Evolutionary conservation across 768 basidiomycete genomes (phyloP).

Genomic region (Pleurotus citrinopileatus): DNA sequence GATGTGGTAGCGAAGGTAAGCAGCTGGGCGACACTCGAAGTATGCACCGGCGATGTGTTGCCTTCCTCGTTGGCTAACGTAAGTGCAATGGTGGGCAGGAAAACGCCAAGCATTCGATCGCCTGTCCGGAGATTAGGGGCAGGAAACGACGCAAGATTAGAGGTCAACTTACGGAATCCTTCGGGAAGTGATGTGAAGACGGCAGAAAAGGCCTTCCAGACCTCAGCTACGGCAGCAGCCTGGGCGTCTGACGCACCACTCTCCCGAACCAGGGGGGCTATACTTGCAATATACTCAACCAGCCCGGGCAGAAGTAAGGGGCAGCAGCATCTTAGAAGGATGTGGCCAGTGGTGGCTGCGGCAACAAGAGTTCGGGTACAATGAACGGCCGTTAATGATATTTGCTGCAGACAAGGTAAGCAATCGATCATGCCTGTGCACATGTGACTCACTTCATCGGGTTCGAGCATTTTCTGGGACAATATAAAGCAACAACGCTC

Average conservation of each 20-base stretch:
- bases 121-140: constrained; percentile 37
- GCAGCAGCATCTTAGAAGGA: constrained; percentile 67
- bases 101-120: constrained; percentile 60
- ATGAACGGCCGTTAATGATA: constrained; percentile 82
- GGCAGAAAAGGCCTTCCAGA: constrained; percentile 75
- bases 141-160: not conserved
- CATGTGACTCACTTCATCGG: constrained; percentile 57
- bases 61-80: constrained; percentile 54
- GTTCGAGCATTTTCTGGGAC: constrained; percentile 72
- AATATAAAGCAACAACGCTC: constrained; percentile 87
- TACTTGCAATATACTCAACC: constrained; percentile 74
- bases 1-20: constrained; percentile 68
- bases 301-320: constrained; percentile 75
- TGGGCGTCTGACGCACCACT: constrained; percentile 54
- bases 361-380: constrained; percentile 83
- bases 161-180: constrained; percentile 54
- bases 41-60: constrained; percentile 42
- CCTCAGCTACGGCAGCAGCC: constrained; percentile 66
- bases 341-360: constrained; percentile 64
- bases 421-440: constrained; percentile 6
- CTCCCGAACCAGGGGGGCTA: constrained; percentile 61
- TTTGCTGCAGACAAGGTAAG: not conserved
- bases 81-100: constrained; percentile 74
- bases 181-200: constrained; percentile 58
- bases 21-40: constrained; percentile 63